Percentiles rank a stretch among this genome's conserved stretches.
These are phyloP conservation scores for Scedosporium minutisporum DNA, from an alignment of 2,329 filamentous ascomycete genomes.

Conservation along the genomic window DNA sequence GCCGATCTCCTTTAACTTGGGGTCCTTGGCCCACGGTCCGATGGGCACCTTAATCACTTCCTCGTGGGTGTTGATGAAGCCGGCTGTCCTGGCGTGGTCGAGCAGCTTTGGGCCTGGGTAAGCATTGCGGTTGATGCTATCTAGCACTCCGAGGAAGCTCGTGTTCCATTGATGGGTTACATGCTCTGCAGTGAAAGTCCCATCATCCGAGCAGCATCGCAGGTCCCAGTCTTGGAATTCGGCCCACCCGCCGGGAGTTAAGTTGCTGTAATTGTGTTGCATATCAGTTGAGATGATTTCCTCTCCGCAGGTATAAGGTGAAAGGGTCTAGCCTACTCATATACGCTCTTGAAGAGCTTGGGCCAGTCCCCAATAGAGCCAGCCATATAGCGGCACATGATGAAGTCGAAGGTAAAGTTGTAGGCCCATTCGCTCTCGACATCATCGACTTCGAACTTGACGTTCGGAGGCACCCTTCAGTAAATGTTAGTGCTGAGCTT, in stretches of 20 bases:
- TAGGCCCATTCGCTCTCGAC: conserved; percentile 16
- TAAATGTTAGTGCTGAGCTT: neutral
- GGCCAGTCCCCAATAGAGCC: conserved; percentile 20
- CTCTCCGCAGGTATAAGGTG: conserved; percentile 1
- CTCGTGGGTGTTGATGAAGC: neutral
- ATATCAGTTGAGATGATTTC: neutral
- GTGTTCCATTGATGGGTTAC: neutral
- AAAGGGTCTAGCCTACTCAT: conserved; percentile 13
- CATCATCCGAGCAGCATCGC: neutral
- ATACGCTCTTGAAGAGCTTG: conserved; percentile 12
- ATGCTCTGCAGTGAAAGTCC: neutral
- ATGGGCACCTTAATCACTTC: neutral
- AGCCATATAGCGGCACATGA: conserved; percentile 18
- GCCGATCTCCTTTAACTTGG: neutral
- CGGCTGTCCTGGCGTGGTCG: neutral
- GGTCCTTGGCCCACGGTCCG: neutral
- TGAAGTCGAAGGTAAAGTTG: conserved; percentile 16
- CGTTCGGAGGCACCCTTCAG: conserved; percentile 15
- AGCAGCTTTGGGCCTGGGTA: neutral
- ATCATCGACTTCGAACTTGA: conserved; percentile 18
- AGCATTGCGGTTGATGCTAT: too few species aligned
- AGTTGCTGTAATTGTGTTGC: neutral
- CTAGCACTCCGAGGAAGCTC: neutral
- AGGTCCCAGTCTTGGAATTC: neutral
- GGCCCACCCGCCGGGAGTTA: neutral